Evolutionary conservation across 2,329 filamentous ascomycete species (phyloP), one percentile per base, ranked within the genome.

Genomic region (Scytalidium lignicola): DNA sequence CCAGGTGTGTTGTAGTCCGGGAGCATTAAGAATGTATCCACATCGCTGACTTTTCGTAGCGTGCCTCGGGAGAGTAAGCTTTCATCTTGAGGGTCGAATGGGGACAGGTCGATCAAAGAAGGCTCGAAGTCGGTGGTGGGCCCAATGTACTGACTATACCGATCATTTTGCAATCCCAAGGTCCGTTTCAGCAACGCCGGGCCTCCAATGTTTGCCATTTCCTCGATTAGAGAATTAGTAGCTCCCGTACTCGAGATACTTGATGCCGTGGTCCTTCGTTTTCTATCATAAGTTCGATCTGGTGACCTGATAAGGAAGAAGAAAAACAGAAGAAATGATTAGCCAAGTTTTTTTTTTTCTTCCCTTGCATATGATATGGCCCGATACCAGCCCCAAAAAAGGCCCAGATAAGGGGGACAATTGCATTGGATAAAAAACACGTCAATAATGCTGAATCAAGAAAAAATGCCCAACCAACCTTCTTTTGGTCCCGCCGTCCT

Each of bases 61-160:
- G 78, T 82, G 23, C 82, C 82, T 57, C 82, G 74, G 37, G 86
- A 79, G 50, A 89, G 75, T 19, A 86, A 78, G 62, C 85, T 90
- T 70, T 92, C 88, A 71, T 91, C 87, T 64, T 87, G 85, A 23
- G 83, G 84, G 68, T 92, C 86, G 66, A 91, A 91, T 5, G 83
- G 77, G 19, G 87, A 90, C 19, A 92, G 75, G 59, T 88, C 87
- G 67, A 92, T 88, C 48, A 93, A 75, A n/a, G 85, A 85, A 15
- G 87, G 86, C 64, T 93, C 88, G 63, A 91, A 89, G 60, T 90
- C 86, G 45, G 88, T 90, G 45, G 87, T 92, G 50, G 86, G 81
- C 21, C 88, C 88, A 58, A 93, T 88, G 63, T 92, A 89, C 68
- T 89, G 86, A 69, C 86, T 90, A 66, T 86, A 90, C 52, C 86